A percentile compares a stretch with the other conserved stretches of the same genome.
Evolutionary conservation across 805 yeast genomes (phyloP).

Genomic region (Danielozyma ontarioensis): DNA sequence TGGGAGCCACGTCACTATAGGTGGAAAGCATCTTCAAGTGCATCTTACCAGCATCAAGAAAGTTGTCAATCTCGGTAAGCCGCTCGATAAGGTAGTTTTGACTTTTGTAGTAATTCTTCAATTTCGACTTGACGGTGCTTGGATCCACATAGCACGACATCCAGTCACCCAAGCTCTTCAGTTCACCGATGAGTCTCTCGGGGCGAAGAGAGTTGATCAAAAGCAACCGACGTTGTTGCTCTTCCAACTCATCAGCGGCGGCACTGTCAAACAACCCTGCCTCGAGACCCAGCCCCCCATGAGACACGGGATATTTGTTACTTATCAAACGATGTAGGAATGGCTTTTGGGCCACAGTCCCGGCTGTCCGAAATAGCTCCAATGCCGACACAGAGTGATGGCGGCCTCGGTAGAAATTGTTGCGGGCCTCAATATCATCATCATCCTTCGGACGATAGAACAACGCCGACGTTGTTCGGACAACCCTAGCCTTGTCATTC

Average conservation of each 20-base stretch:
- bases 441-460: too few relatives aligned
- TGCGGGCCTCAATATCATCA: too few relatives aligned
- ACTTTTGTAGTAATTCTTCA: conserved; percentile 43
- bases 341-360: too few relatives aligned
- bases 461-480: too few relatives aligned
- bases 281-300: not conserved
- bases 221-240: conserved; percentile 17
- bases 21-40: conserved; percentile 59
- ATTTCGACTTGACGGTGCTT: conserved; percentile 15
- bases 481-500: too few relatives aligned
- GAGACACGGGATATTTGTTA: not conserved
- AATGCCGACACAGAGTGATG: too few relatives aligned
- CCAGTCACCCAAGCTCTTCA: conserved; percentile 27
- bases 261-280: conserved; percentile 8
- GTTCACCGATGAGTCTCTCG: conserved; percentile 29
- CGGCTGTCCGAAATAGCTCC: too few relatives aligned
- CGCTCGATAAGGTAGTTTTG: conserved; percentile 60
- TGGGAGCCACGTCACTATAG: conserved; percentile 37
- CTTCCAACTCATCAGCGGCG: conserved; percentile 15
- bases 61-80: conserved; percentile 54
- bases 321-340: not conserved
- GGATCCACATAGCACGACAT: conserved; percentile 13
- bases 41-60: conserved; percentile 63
- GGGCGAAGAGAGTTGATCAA: conserved; percentile 24
- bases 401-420: too few relatives aligned